A percentile compares a stretch with the other conserved stretches of the same genome.
phyloP scores from a whole-genome alignment of 202 grass and related monocot species.

The Schoenoplectus tabernaemontani region DNA sequence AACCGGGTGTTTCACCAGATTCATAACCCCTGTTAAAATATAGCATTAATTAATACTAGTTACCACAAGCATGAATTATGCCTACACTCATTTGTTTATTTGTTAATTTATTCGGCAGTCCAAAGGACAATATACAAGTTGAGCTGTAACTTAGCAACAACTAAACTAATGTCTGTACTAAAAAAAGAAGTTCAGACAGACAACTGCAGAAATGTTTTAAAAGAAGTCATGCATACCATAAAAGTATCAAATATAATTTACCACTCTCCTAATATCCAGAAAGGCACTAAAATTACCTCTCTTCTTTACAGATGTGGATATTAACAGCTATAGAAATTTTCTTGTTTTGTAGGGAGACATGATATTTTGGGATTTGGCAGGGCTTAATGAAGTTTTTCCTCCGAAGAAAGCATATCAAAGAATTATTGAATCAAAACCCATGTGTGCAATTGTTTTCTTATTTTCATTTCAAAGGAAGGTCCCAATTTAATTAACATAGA shows the following conservation, averaged over 20 bases:
- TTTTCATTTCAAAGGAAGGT: no score
- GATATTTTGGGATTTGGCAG: slow-evolving; percentile 1
- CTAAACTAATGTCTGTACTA: no score
- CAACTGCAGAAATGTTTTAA: background rate
- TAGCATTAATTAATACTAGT: background rate
- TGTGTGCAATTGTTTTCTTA: background rate
- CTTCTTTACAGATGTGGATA: background rate
- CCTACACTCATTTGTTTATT: background rate
- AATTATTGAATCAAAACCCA: background rate
- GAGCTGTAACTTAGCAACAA: no score
- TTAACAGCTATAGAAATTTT: no score
- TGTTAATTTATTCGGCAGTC: background rate
- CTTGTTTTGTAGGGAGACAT: background rate
- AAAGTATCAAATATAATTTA: background rate
- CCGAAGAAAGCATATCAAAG: background rate
- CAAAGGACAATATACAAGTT: background rate
- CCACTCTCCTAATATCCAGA: background rate
- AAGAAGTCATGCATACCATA: background rate
- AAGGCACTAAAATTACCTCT: background rate
- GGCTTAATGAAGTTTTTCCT: background rate
- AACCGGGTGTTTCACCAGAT: slow-evolving; percentile 32
- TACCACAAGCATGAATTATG: background rate
- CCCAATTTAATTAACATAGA: no score
- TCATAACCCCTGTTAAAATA: slow-evolving; percentile 36
- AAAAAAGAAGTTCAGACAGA: no score